Evolutionary conservation across 768 basidiomycete genomes (phyloP).

Genomic region (Agrocybe pediades): DNA sequence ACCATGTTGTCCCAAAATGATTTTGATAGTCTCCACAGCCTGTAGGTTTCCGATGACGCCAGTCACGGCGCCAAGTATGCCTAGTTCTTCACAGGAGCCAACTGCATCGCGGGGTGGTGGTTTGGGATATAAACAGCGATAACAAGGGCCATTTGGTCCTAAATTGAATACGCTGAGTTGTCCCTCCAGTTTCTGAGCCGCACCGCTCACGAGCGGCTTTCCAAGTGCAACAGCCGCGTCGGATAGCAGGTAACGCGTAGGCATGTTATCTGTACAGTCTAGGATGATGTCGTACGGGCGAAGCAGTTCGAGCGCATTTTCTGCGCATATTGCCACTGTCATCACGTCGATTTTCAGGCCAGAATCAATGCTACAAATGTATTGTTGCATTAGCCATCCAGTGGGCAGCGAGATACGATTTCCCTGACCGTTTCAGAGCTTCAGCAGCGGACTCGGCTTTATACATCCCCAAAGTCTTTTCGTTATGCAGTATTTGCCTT

Average conservation of each 20-base stretch:
- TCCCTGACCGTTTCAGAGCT: conserved; percentile 61
- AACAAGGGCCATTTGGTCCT: conserved; percentile 78
- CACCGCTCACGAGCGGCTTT: conserved; percentile 91
- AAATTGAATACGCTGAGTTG: conserved; percentile 80
- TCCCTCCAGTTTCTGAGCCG: conserved; percentile 85
- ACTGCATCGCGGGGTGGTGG: conserved; percentile 64
- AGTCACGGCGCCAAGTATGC: conserved; percentile 86
- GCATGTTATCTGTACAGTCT: conserved; percentile 94
- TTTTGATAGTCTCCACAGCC: conserved; percentile 86
- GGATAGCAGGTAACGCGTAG: conserved; percentile 91
- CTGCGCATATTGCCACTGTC: conserved; percentile 50
- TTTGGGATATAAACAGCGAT: conserved; percentile 89
- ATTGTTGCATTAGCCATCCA: not conserved
- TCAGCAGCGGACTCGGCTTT: conserved; percentile 84
- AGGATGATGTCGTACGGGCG: conserved; percentile 73
- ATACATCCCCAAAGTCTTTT: conserved; percentile 69
- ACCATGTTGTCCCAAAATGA: conserved; percentile 72
- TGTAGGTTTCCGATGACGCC: conserved; percentile 90
- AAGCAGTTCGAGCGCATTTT: conserved; percentile 68
- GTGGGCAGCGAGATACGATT: not conserved
- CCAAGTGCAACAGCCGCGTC: conserved; percentile 75
- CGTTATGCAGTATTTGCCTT: conserved; percentile 87
- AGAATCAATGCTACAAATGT: conserved; percentile 69
- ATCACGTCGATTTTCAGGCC: conserved; percentile 59
- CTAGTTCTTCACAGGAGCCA: conserved; percentile 86